Evolutionary conservation across 192 early-diverging fungal genomes (phyloP).

Genomic region (Coemansia erecta): DNA sequence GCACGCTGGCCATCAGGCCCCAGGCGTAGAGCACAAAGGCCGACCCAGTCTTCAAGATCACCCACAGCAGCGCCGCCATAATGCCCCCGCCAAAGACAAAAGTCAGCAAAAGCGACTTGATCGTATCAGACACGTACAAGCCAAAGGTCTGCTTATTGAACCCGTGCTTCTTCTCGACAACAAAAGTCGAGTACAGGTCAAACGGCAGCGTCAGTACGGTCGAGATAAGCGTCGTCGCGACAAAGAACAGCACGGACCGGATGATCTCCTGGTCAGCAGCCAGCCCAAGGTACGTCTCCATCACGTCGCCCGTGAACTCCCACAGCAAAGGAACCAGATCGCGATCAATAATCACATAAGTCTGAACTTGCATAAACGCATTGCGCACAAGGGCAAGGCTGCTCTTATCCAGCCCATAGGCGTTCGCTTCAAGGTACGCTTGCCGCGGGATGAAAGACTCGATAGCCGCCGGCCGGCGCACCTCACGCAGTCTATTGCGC

Average conservation of each 20-base stretch:
- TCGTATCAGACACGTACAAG: conserved; percentile 74
- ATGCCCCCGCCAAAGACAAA: conserved; percentile 76
- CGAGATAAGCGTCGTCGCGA: conserved; percentile 56
- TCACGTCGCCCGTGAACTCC: conserved; percentile 55
- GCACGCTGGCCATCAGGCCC: conserved; percentile 78
- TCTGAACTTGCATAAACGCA: conserved; percentile 65
- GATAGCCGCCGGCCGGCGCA: conserved; percentile 69
- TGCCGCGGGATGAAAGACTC: conserved; percentile 67
- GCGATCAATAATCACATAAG: conserved; percentile 62
- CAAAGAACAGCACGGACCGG: conserved; percentile 79
- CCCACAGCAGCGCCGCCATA: conserved; percentile 73
- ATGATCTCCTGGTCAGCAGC: conserved; percentile 74
- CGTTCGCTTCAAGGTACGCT: conserved; percentile 78
- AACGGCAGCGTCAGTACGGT: conserved; percentile 75
- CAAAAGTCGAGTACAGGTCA: conserved; percentile 86
- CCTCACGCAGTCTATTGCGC: conserved; percentile 66
- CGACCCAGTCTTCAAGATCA: conserved; percentile 78
- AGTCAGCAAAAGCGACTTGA: conserved; percentile 71
- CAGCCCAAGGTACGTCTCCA: conserved; percentile 57
- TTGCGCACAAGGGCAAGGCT: conserved; percentile 70
- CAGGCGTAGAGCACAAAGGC: conserved; percentile 91
- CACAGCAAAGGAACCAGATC: conserved; percentile 77
- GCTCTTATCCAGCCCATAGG: conserved; percentile 83
- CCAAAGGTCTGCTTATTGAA: conserved; percentile 92
- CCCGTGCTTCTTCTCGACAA: conserved; percentile 90